Base-by-base conservation (phyloP, 495 filamentous ascomycete genomes). In the Aspergillus incahuasiensis region DNA sequence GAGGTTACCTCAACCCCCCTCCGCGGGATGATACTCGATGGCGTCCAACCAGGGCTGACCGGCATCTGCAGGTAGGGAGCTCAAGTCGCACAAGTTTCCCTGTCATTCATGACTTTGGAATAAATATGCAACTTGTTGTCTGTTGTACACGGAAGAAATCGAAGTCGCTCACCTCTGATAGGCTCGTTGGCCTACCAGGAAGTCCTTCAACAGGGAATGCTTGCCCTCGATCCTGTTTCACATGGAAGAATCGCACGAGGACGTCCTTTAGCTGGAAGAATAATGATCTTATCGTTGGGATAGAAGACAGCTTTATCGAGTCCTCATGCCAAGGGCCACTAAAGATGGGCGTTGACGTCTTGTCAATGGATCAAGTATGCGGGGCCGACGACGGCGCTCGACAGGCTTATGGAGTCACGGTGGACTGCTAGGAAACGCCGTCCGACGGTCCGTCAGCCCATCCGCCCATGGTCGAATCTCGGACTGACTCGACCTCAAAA, bases 191-290 rank as follows among this genome's bases (percentile, higher is more conserved):
- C 32, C 32, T 35, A 35, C 12, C 32, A 46, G 43, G 47, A 18
- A 34, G n/a, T 16, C n/a, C 18, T 6, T n/a, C 42, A 43, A 21
- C 43, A 24, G 13, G 43, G 22, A 21, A 28, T 28, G 43, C 43
- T 28, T 24, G 32, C 28, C 22, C 46, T 40, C 18, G 32, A 55
- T 55, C 12, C 46, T 30, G 46, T 50, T 58, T 62, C 55, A 62
- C 57, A 60, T 63, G 61, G 61, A 42, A 51, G 28, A 19, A 55
- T 51, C 54, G 57, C 61, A 59, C 57, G 61, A 63, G 57, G 54
- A 20, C 42, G 41, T 39, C 40, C 44, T 52, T 19, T 51, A 25
- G 34, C 38, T 40, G 52, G 52, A 43, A 48, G 43, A 43, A 48
- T n/a, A n/a, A n/a, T n/a, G n/a, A 54, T 49, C 48, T 57, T 62